A percentile compares a stretch with the other conserved stretches of the same genome.
These are phyloP conservation scores for Sporothrix curviconia DNA, from an alignment of 2,329 filamentous ascomycete species.

Conservation along the genomic window DNA sequence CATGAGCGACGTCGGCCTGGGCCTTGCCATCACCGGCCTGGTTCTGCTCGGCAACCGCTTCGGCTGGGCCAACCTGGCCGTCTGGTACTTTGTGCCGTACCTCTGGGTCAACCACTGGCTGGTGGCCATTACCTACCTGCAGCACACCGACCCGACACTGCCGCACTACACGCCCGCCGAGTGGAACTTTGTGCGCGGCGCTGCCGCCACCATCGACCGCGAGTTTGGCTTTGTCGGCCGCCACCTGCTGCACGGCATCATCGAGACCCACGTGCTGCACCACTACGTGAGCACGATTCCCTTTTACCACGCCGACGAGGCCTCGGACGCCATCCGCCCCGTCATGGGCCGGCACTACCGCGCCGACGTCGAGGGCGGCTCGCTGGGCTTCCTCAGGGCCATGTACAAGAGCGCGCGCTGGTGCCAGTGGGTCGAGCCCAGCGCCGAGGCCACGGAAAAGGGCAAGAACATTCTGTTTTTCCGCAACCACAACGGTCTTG, in stretches of 20 bases:
- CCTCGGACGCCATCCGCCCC: constrained; percentile 46
- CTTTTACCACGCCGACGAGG: constrained; percentile 26
- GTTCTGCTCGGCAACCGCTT: constrained; percentile 67
- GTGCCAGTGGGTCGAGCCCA: constrained; percentile 98
- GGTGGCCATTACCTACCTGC: constrained; percentile 91
- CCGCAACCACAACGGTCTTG: constrained; percentile 87
- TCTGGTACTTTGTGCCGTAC: constrained; percentile 95
- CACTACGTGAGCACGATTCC: constrained; percentile 94
- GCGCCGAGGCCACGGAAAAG: constrained; percentile 69
- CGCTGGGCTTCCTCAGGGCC: constrained; percentile 74
- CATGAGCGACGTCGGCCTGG: constrained; percentile 77
- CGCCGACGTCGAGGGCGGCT: constrained; percentile 67
- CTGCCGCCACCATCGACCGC: constrained; percentile 89
- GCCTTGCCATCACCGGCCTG: constrained; percentile 55
- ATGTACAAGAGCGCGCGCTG: constrained; percentile 73
- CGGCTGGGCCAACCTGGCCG: constrained; percentile 77
- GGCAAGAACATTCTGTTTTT: constrained; percentile 86
- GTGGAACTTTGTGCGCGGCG: constrained; percentile 90
- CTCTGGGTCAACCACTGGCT: constrained; percentile 99
- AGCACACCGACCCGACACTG: constrained; percentile 89
- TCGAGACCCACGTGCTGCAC: constrained; percentile 95
- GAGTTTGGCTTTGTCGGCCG: constrained; percentile 95
- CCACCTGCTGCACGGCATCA: constrained; percentile 83
- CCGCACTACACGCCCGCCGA: constrained; percentile 80
- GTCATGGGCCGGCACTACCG: constrained; percentile 97